Base-by-base conservation (phyloP, 768 basidiomycete genomes). In the Pulveroboletus sp. region DNA sequence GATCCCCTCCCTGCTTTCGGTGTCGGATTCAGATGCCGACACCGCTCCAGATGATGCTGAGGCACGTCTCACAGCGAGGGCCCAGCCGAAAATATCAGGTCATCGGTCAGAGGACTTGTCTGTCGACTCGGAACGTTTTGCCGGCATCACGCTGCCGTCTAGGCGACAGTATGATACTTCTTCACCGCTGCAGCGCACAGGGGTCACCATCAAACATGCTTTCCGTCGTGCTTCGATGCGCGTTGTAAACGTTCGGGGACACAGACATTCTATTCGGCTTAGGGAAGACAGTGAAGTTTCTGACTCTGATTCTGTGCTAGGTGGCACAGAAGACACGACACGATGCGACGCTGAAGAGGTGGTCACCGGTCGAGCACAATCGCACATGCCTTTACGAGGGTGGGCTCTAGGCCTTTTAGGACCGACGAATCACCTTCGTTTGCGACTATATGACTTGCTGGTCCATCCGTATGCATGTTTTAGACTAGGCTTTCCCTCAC, bases 331-430 rank as follows among this genome's bases (percentile, higher is more conserved):
- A 17, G 71, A 73, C 18, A 72, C 69, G 8, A 69, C 64, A 6
- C 65, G 71, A 14, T 65, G 58, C 12, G 57, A 60, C 38, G 51
- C 51, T 11, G 55, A 59, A 30, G 62, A 62, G 36, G 56, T 59
- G 24, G 53, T 52, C 5, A 39, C 63, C 71, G 73, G 9, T 79
- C 82, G 52, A 60, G 76, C 37, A 69, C 71, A 31, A 72, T 71
- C 56, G 61, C 64, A 3, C 6, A 55, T 77, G 11, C 79, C 80
- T 6, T 73, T 94, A 47, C 79, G 89, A 52, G 93, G 94, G 9
- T 75, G 81, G 32, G 89, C 92, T 2, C 71, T 98, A 50, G 83
- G 89, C 3, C 73, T 84, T 43, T 76, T 98, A 51, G 85, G 86
- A 7, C 80, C 87, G 2, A 73, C 78, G 2, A 94, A 78, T 69